These are phyloP conservation scores for Pugionium cornutum DNA, from an alignment of 345 rosid genomes.

Conservation along the genomic window DNA sequence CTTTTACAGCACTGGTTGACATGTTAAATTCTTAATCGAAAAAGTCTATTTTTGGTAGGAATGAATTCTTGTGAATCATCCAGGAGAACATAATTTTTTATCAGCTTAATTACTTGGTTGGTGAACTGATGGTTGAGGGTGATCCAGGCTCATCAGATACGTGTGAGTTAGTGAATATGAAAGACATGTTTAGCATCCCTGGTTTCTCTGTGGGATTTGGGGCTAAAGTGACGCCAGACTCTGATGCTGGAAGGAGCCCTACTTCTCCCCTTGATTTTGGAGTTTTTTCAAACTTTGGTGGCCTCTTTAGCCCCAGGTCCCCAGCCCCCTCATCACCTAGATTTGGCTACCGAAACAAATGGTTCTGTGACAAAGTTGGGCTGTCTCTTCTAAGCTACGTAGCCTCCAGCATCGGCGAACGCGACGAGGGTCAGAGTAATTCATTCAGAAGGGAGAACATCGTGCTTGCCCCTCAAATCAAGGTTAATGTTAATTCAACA, in stretches of 20 bases:
- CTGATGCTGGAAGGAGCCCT: conserved; percentile 54
- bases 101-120: not conserved
- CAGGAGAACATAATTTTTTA: not conserved
- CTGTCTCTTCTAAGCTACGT: conserved; percentile 49
- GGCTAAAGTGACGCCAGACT: conserved; percentile 12
- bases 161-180: conserved; percentile 28
- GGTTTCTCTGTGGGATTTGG: conserved; percentile 23
- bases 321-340: conserved; percentile 37
- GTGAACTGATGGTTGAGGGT: conserved; percentile 25
- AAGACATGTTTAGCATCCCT: conserved; percentile 37
- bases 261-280: conserved; percentile 65
- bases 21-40: no score
- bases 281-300: conserved; percentile 51
- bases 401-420: conserved; percentile 35
- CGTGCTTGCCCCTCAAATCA: conserved; percentile 57
- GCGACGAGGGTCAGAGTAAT: not conserved
- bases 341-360: conserved; percentile 41
- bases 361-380: conserved; percentile 57
- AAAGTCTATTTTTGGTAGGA: conserved; percentile 7
- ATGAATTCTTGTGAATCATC: conserved; percentile 5
- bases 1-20: no score
- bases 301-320: conserved; percentile 50
- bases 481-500: conserved; percentile 15
- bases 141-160: conserved; percentile 7
- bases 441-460: conserved; percentile 47